Evolutionary conservation across 306 rosid genomes (phyloP), one percentile per base, ranked within the genome.

Genomic region (Vigna radiata): DNA sequence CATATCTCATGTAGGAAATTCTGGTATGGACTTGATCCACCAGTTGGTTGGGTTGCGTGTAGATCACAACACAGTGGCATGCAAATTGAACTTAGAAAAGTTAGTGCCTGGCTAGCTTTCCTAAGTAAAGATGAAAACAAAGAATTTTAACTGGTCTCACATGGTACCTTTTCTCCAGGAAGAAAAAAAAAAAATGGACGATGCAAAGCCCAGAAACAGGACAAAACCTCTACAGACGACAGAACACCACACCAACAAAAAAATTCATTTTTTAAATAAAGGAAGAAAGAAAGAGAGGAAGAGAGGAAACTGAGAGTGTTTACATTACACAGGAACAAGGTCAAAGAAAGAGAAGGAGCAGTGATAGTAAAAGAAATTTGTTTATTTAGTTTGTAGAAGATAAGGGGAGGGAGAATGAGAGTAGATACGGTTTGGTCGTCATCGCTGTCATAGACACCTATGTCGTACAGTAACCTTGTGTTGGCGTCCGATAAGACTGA

Each of bases 361-460:
- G 16, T 46, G 3, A 46, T 46, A 46, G 2, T 41, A 44, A 11
- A 13, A 17, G 17, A 47, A 3, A 14, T 13, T 46, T 46, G 3
- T 46, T 12, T 17, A 12, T 47, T 13, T 17, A 8, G 49, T 3
- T 44, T 12, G 49, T 44, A 44, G 49, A 52, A 18, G 9, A 52
- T 11, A 52, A 17, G 25, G 1, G 13, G 58, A 52, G 21, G 21
- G 55, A 50, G 61, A 54, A 27, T 14, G 52, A 48, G 50, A 46
- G 7, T 54, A 54, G 31, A 19, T 54, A 54, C 29, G 29, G 5
- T 54, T 18, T 54, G 61, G 61, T 54, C 61, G 2, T 54, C 61
- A 54, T 54, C 31, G 61, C 31, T 54, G 29, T 54, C 61, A 54
- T 54, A 18, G 14, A 54, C 61, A 19, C 61, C 61, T 54, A 18